Conservation (phyloP, 257 asterid genomes). For the Fraxinus cuspidata region DNA sequence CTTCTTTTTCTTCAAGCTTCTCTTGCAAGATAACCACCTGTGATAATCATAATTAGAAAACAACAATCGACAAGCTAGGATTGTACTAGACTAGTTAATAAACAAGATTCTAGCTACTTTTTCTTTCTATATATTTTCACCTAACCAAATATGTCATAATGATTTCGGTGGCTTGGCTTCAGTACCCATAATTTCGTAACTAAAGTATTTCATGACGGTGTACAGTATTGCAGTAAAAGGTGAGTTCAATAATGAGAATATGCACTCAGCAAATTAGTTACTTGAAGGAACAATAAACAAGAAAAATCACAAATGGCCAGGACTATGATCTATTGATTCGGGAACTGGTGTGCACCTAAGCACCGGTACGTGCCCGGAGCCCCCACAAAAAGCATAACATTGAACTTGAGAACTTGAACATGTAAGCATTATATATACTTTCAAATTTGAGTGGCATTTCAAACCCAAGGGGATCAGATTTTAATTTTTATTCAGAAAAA, state of each 20-base stretch:
- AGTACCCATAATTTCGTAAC: not conserved
- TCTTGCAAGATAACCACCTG: conserved; percentile 85
- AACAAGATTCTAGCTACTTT: not conserved
- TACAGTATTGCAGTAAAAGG: too few species aligned
- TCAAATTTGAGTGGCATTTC: not conserved
- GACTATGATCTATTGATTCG: not conserved
- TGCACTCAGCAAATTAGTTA: not conserved
- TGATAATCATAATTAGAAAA: conserved; percentile 1
- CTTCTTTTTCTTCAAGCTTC: conserved; percentile 70
- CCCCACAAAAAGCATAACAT: not conserved
- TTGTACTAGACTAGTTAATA: too few species aligned
- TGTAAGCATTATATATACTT: not conserved
- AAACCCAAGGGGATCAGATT: not conserved
- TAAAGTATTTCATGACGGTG: not conserved
- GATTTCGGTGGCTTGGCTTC: not conserved
- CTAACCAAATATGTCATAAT: not conserved
- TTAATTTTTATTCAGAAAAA: not conserved
- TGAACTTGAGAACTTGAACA: not conserved
- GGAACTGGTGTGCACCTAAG: not conserved
- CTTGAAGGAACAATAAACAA: not conserved
- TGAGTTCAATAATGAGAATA: not conserved
- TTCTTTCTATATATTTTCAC: not conserved
- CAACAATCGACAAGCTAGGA: not conserved
- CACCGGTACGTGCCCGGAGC: not conserved
- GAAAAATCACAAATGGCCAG: not conserved